These are phyloP conservation scores for Lachancea fermentati DNA, from an alignment of 805 yeast species.

Conservation along the genomic window DNA sequence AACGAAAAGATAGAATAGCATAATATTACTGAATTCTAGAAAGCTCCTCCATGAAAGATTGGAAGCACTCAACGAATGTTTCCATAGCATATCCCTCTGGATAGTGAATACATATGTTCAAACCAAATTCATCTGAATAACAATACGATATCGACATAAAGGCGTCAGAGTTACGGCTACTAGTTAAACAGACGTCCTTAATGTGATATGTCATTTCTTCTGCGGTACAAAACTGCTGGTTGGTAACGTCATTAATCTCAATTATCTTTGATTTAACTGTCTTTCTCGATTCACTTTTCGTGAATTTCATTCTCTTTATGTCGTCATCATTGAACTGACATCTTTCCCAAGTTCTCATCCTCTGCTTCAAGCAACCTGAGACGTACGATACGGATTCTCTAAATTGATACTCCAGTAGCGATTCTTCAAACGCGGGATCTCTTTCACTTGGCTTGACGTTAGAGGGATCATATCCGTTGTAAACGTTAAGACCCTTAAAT, in stretches of 20 bases:
- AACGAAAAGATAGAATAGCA: no score
- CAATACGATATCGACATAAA: slow-evolving; percentile 27
- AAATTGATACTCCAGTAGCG: slow-evolving; percentile 23
- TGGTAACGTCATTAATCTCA: slow-evolving; percentile 26
- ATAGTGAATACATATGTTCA: slow-evolving; percentile 26
- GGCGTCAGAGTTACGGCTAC: slow-evolving; percentile 18
- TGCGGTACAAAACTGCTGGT: slow-evolving; percentile 7
- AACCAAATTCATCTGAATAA: slow-evolving; percentile 17
- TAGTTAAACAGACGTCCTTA: slow-evolving; percentile 21
- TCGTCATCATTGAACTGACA: slow-evolving; percentile 26
- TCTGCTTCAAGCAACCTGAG: slow-evolving; percentile 12
- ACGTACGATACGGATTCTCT: slow-evolving; percentile 20
- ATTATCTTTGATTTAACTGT: slow-evolving; percentile 10
- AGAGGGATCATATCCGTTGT: slow-evolving; percentile 20
- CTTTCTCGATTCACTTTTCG: slow-evolving; percentile 8
- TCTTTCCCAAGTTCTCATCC: slow-evolving; percentile 19
- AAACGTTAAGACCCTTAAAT: slow-evolving; percentile 11
- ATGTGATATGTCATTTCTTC: slow-evolving; percentile 10
- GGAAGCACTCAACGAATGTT: slow-evolving; percentile 25
- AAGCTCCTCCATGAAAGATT: slow-evolving; percentile 23
- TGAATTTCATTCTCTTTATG: slow-evolving; percentile 26
- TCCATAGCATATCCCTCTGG: slow-evolving; percentile 26
- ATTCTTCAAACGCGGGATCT: slow-evolving; percentile 17
- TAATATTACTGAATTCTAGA: slow-evolving; percentile 1
- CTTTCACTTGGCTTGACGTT: slow-evolving; percentile 11